phyloP scores from a whole-genome alignment of 1,284 basidiomycete species.

The Cryptococcus wingfieldii region DNA sequence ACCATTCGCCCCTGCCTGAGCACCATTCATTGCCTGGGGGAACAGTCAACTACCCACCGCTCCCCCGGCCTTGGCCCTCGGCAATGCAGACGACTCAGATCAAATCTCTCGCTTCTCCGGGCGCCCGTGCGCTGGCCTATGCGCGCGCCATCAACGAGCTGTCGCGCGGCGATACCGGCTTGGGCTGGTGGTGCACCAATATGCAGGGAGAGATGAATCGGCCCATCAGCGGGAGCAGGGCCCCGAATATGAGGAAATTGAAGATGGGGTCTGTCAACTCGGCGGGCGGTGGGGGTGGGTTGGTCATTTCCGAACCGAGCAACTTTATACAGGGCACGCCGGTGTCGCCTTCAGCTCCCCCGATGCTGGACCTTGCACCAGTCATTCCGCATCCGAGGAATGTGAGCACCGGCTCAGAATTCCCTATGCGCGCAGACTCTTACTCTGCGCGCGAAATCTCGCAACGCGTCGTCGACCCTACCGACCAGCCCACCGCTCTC shows the following conservation, averaged over 20 bases:
- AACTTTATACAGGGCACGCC: neutral
- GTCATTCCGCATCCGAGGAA: slow-evolving; percentile 23
- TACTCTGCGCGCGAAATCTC: slow-evolving; percentile 45
- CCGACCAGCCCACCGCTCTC: slow-evolving; percentile 38
- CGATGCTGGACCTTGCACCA: slow-evolving; percentile 9
- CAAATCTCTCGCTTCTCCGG: slow-evolving; percentile 56
- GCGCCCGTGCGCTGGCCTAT: slow-evolving; percentile 73
- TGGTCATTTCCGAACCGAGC: too few species aligned
- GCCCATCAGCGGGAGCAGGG: neutral
- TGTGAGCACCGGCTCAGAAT: slow-evolving; percentile 43
- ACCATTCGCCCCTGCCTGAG: slow-evolving; percentile 13
- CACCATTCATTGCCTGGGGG: slow-evolving; percentile 1
- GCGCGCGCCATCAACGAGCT: slow-evolving; percentile 80
- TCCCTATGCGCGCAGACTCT: slow-evolving; percentile 44
- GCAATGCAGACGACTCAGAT: slow-evolving; percentile 74
- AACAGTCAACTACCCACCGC: too few species aligned
- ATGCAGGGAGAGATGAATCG: slow-evolving; percentile 11
- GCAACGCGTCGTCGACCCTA: slow-evolving; percentile 36
- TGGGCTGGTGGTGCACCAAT: slow-evolving; percentile 64
- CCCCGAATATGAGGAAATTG: neutral
- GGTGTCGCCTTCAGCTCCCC: neutral
- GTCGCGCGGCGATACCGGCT: slow-evolving; percentile 68
- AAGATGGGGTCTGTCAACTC: slow-evolving; percentile 1
- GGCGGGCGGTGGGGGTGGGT: slow-evolving; percentile 9
- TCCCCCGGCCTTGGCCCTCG: slow-evolving; percentile 57